These are phyloP conservation scores for Nakazawaea ishiwadae DNA, from an alignment of 805 yeast genomes.

Conservation along the genomic window DNA sequence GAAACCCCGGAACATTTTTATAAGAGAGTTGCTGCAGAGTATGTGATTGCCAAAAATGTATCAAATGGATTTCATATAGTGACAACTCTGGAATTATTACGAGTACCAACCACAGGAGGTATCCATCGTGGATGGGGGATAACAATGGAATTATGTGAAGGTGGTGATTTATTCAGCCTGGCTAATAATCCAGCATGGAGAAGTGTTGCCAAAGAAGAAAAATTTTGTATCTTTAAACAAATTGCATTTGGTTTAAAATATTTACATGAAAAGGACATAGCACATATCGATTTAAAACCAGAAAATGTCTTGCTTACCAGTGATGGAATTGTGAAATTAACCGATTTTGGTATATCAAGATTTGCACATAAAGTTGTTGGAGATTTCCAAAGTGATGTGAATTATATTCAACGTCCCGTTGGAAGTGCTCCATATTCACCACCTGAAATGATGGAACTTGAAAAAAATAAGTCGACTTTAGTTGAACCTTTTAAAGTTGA, in stretches of 20 bases:
- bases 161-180: conserved; percentile 57
- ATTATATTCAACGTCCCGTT: conserved; percentile 39
- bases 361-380: conserved; percentile 53
- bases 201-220: conserved; percentile 42
- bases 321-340: conserved; percentile 59
- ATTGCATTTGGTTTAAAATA: conserved; percentile 55
- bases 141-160: conserved; percentile 56
- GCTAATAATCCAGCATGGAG: conserved; percentile 60
- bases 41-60: conserved; percentile 49
- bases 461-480: conserved; percentile 24
- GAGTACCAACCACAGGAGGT: conserved; percentile 49
- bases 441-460: conserved; percentile 64
- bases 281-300: conserved; percentile 72
- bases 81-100: conserved; percentile 47
- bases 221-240: conserved; percentile 67
- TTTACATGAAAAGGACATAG: conserved; percentile 62
- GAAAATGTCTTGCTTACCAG: conserved; percentile 61
- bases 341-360: conserved; percentile 76
- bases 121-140: conserved; percentile 75
- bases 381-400: conserved; percentile 39
- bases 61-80: conserved; percentile 58
- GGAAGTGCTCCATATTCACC: conserved; percentile 83
- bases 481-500: conserved; percentile 65
- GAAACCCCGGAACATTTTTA: conserved; percentile 67
- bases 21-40: conserved; percentile 60